These are phyloP conservation scores for Vigna unguiculata DNA, from an alignment of 306 rosid genomes.

Conservation along the genomic window DNA sequence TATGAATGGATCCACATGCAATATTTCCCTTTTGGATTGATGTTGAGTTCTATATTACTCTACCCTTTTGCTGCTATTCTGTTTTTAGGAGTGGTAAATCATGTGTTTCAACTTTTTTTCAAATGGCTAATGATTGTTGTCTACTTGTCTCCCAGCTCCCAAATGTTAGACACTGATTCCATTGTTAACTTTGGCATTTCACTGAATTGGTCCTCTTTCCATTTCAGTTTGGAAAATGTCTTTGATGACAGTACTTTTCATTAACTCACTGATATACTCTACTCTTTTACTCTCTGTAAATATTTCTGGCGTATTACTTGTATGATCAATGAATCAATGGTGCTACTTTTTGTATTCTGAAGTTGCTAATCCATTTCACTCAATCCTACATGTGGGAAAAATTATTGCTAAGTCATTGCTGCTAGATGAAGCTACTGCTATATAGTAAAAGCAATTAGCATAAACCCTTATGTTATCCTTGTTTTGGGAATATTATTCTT, in stretches of 20 bases:
- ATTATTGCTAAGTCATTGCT: too few relatives aligned
- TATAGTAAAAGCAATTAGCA: background rate
- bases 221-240: background rate
- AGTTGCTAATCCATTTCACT: too few relatives aligned
- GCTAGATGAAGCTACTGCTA: background rate
- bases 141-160: too few relatives aligned
- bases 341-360: too few relatives aligned
- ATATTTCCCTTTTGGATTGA: background rate
- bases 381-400: too few relatives aligned
- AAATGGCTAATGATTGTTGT: too few relatives aligned
- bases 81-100: too few relatives aligned
- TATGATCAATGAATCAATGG: too few relatives aligned
- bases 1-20: background rate
- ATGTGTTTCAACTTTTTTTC: too few relatives aligned
- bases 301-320: too few relatives aligned
- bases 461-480: background rate
- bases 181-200: constrained; percentile 14
- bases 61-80: background rate
- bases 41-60: background rate
- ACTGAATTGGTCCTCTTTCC: background rate
- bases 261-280: too few relatives aligned
- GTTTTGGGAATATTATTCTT: background rate
- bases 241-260: background rate
- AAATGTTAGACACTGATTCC: background rate
- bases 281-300: too few relatives aligned